A percentile compares a stretch with the other conserved stretches of the same genome.
Evolutionary conservation across 345 rosid genomes (phyloP).

Genomic region (Hibiscus tridactylites): DNA sequence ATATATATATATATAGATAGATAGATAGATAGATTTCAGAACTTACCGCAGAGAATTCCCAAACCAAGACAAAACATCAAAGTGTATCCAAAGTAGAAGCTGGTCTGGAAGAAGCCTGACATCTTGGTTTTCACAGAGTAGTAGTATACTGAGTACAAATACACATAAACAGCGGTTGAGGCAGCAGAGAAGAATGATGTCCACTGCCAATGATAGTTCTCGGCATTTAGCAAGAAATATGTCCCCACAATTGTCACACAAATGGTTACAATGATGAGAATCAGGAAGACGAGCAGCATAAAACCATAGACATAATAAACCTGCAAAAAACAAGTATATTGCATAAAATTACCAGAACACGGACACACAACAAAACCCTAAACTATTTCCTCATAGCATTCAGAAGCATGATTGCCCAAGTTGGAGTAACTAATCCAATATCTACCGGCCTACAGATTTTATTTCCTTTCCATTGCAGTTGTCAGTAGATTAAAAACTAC

Average conservation of each 20-base stretch:
- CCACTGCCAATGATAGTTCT: background rate
- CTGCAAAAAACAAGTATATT: background rate
- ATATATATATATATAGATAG: background rate
- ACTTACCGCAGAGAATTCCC: background rate
- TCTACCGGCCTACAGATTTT: background rate
- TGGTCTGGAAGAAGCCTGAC: background rate
- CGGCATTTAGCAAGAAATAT: background rate
- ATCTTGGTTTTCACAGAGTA: background rate
- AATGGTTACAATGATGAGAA: background rate
- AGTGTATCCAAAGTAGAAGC: background rate
- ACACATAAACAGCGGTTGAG: background rate
- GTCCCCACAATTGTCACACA: background rate
- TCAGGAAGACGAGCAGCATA: background rate
- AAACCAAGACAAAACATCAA: background rate
- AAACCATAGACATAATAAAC: background rate
- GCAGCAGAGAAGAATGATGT: background rate
- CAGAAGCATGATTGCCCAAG: no score
- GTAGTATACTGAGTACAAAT: background rate
- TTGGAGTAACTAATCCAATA: background rate
- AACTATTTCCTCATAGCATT: no score
- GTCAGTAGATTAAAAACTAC: background rate
- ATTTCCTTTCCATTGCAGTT: background rate
- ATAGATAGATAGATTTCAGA: no score
- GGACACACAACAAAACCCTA: background rate
- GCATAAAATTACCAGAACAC: background rate